Percentiles rank a stretch among this genome's conserved stretches.
Conservation (phyloP, 78 protist genomes). For the Cavenderia fasciculata region DNA sequence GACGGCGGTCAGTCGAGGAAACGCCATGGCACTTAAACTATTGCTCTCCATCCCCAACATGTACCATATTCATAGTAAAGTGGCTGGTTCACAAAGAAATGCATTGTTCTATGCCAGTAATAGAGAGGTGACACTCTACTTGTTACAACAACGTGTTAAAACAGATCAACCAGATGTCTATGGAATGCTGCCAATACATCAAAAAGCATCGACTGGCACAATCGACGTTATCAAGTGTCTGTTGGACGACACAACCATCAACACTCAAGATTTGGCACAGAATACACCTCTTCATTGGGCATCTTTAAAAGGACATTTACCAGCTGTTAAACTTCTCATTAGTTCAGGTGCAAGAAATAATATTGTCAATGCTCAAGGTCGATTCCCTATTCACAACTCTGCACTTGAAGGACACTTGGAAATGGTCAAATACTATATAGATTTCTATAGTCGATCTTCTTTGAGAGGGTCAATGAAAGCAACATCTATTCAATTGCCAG, state of each 20-base stretch:
- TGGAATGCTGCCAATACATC: slow-evolving; percentile 65
- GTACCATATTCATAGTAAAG: not conserved
- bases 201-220: slow-evolving; percentile 26
- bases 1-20: too few species aligned
- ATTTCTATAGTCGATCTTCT: slow-evolving; percentile 18
- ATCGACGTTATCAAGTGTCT: slow-evolving; percentile 65
- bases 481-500: slow-evolving; percentile 38
- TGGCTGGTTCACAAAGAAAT: slow-evolving; percentile 1
- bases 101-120: slow-evolving; percentile 2
- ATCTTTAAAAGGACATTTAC: slow-evolving; percentile 42
- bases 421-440: slow-evolving; percentile 26
- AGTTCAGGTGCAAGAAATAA: slow-evolving; percentile 54
- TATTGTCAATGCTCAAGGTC: slow-evolving; percentile 15
- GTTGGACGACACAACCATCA: slow-evolving; percentile 48
- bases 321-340: slow-evolving; percentile 4
- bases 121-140: slow-evolving; percentile 21
- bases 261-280: slow-evolving; percentile 10
- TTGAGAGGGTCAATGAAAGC: not conserved
- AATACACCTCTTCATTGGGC: slow-evolving; percentile 70
- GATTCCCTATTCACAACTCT: slow-evolving; percentile 49
- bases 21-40: too few species aligned
- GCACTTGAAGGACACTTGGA: slow-evolving; percentile 38
- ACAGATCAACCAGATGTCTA: slow-evolving; percentile 3
- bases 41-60: too few species aligned
- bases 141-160: slow-evolving; percentile 31